A percentile compares a stretch with the other conserved stretches of the same genome.
phyloP scores from a whole-genome alignment of 768 basidiomycete species.

The Dacryopinax primogenitus region DNA sequence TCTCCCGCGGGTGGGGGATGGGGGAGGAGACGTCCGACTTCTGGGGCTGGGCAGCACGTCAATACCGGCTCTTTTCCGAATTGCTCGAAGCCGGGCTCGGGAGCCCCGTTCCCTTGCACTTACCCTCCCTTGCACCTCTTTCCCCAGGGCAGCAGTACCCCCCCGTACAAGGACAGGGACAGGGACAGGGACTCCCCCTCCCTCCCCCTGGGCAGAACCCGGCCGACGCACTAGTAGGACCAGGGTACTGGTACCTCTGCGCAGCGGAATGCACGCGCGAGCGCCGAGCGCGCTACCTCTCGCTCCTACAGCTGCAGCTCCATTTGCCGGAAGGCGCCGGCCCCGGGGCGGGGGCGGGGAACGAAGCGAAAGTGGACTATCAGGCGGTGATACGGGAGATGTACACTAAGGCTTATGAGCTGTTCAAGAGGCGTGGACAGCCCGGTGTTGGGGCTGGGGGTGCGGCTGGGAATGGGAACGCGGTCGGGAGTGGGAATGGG shows the following conservation, averaged over 20 bases:
- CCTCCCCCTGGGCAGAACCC: conserved; percentile 47
- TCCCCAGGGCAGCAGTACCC: conserved; percentile 19
- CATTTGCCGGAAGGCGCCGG: conserved; percentile 29
- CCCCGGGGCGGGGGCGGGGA: conserved; percentile 52
- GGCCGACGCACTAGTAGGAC: conserved; percentile 70
- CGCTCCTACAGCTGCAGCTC: conserved; percentile 41
- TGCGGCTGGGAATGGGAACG: conserved; percentile 30
- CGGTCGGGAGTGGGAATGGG: conserved; percentile 27
- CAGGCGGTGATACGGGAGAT: conserved; percentile 74
- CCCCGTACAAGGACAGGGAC: conserved; percentile 19
- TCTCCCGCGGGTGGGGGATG: conserved; percentile 87
- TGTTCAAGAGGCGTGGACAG: conserved; percentile 75
- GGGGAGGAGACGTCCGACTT: conserved; percentile 94
- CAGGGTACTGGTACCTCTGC: conserved; percentile 85
- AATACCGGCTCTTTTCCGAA: conserved; percentile 84
- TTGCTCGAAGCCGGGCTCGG: conserved; percentile 62
- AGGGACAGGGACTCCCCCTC: conserved; percentile 15
- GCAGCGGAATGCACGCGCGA: conserved; percentile 77
- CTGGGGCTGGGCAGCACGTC: conserved; percentile 92
- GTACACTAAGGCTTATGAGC: conserved; percentile 86
- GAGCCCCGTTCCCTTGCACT: conserved; percentile 17
- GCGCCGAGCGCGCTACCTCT: conserved; percentile 53
- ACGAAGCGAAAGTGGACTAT: conserved; percentile 91
- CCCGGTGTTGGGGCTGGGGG: too few species aligned
- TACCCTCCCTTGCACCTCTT: conserved; percentile 20